Conservation (phyloP, 805 yeast genomes). For the Candida silvatica region DNA sequence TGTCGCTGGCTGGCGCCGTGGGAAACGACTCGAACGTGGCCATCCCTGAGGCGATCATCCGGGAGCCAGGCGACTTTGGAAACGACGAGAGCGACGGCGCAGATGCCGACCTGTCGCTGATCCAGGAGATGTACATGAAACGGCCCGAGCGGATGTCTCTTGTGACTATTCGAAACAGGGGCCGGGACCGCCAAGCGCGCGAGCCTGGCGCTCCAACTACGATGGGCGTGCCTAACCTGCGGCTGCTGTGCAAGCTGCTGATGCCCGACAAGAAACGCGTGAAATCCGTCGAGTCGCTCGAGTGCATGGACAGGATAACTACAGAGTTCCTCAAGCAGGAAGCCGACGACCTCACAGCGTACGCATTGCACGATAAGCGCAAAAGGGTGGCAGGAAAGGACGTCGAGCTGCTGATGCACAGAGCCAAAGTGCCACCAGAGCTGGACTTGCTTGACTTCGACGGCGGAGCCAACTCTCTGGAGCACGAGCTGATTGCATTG, state of each 20-base stretch:
- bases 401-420: constrained; percentile 24
- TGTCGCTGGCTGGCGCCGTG: constrained; percentile 18
- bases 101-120: constrained; percentile 14
- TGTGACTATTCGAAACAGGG: constrained; percentile 9
- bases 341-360: constrained; percentile 25
- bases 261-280: constrained; percentile 12
- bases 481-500: constrained; percentile 5
- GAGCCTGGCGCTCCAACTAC: constrained; percentile 1
- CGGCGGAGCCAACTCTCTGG: constrained; percentile 2
- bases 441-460: constrained; percentile 11
- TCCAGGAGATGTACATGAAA: not conserved
- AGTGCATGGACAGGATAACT: constrained; percentile 25
- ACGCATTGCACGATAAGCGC: constrained; percentile 25
- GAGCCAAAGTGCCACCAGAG: constrained; percentile 15
- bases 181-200: not conserved
- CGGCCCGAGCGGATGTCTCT: constrained; percentile 7
- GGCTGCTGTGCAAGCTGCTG: constrained; percentile 9
- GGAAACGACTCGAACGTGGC: constrained; percentile 24
- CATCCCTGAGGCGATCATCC: constrained; percentile 25
- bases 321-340: constrained; percentile 28
- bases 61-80: constrained; percentile 21
- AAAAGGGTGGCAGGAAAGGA: constrained; percentile 25
- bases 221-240: constrained; percentile 7
- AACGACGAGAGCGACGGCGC: constrained; percentile 11
- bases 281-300: constrained; percentile 15